phyloP scores from a whole-genome alignment of 306 rosid genomes.

The Oxytropis ochrocephala region DNA sequence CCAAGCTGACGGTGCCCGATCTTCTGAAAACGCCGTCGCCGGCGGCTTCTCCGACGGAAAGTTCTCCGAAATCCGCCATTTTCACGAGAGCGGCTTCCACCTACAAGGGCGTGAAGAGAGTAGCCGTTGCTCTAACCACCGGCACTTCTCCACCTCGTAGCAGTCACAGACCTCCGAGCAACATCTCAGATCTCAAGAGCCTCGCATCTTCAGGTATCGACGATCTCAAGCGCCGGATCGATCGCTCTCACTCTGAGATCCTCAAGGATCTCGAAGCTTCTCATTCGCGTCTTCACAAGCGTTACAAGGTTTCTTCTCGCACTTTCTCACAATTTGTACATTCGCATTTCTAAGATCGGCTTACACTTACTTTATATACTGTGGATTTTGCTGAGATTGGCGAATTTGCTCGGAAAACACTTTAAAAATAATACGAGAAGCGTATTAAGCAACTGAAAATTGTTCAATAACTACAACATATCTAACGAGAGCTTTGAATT shows the following conservation, averaged over 20 bases:
- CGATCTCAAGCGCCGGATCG: conserved; percentile 71
- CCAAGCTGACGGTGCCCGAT: conserved; percentile 37
- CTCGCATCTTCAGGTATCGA: conserved; percentile 52
- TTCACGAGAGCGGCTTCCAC: conserved; percentile 43
- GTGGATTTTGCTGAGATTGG: background rate
- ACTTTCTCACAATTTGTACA: background rate
- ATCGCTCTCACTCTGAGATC: conserved; percentile 75
- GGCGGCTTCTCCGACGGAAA: conserved; percentile 35
- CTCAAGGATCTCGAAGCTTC: conserved; percentile 74
- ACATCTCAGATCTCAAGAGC: conserved; percentile 64
- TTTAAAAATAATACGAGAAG: background rate
- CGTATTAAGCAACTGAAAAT: background rate
- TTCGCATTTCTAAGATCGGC: background rate
- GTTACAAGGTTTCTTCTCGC: conserved; percentile 56
- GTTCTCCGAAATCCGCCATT: conserved; percentile 46
- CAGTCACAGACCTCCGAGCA: conserved; percentile 36
- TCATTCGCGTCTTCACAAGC: conserved; percentile 68
- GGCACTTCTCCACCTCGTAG: conserved; percentile 35
- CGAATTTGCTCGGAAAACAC: background rate
- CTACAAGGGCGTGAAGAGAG: conserved; percentile 38
- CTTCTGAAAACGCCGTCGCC: conserved; percentile 59
- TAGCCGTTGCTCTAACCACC: conserved; percentile 22
- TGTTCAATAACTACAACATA: background rate
- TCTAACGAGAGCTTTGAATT: background rate
- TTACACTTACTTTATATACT: background rate